Conservation (phyloP, 2,329 filamentous ascomycete species). For the Pyrenochaeta sp. region DNA sequence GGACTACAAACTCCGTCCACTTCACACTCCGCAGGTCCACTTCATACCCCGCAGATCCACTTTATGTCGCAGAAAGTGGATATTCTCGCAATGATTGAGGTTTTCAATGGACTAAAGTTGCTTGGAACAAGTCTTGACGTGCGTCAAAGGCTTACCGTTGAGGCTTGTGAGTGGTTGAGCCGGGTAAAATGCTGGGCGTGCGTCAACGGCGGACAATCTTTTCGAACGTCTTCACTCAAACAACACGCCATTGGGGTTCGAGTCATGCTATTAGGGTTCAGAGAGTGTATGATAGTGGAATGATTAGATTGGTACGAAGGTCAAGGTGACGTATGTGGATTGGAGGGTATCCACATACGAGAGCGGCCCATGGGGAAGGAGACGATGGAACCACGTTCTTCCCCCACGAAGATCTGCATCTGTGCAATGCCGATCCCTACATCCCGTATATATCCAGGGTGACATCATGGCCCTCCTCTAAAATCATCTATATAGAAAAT, state of each 20-base stretch:
- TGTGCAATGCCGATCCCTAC: background rate
- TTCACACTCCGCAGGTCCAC: background rate
- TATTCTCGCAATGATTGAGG: background rate
- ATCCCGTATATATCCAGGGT: background rate
- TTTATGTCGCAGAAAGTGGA: background rate
- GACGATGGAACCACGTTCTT: background rate
- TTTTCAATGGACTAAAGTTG: background rate
- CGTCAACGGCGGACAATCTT: constrained; percentile 8
- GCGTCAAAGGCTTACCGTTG: constrained; percentile 6
- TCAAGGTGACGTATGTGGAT: background rate
- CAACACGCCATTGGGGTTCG: too few species aligned
- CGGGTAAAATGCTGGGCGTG: constrained; percentile 3
- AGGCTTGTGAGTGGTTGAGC: background rate
- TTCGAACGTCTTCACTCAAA: too few species aligned
- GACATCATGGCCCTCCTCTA: too few species aligned
- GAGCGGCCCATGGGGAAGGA: constrained; percentile 1
- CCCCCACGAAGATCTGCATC: background rate
- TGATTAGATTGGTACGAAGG: too few species aligned
- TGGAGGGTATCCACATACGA: background rate
- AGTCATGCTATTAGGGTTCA: too few species aligned
- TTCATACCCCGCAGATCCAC: background rate
- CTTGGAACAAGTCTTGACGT: background rate
- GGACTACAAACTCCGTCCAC: background rate
- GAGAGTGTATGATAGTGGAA: too few species aligned
- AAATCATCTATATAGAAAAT: too few species aligned